Evolutionary conservation across 2,329 filamentous ascomycete genomes (phyloP).

Genomic region (Dactylonectria estremocensis): DNA sequence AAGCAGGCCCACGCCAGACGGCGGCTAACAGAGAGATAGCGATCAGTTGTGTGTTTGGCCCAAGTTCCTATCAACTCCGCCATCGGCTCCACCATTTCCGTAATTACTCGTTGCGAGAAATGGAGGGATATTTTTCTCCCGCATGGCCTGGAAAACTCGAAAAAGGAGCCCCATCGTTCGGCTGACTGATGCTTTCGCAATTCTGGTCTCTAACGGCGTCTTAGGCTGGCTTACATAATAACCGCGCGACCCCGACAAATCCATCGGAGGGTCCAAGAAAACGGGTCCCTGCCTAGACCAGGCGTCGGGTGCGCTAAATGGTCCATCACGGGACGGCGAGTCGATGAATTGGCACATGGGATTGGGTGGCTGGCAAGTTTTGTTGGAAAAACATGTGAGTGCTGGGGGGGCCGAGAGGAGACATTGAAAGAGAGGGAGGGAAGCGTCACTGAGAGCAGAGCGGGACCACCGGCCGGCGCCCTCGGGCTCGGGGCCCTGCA

Average conservation of each 20-base stretch:
- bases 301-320: conserved; percentile 29
- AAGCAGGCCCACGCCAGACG: conserved; percentile 20
- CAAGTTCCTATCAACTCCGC: conserved; percentile 21
- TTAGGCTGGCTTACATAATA: conserved; percentile 44
- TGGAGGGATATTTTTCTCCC: conserved; percentile 9
- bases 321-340: conserved; percentile 11
- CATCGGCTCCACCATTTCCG: conserved; percentile 39
- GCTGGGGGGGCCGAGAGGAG: neutral
- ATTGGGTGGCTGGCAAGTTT: no score
- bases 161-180: conserved; percentile 1
- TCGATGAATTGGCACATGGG: conserved; percentile 4
- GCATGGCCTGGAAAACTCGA: neutral
- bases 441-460: conserved; percentile 1
- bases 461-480: conserved; percentile 29
- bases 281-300: conserved; percentile 15
- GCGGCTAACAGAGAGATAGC: conserved; percentile 5
- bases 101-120: conserved; percentile 7
- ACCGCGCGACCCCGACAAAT: conserved; percentile 19
- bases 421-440: conserved; percentile 4
- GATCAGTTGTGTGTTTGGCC: conserved; percentile 19
- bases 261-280: conserved; percentile 16
- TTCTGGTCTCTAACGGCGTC: conserved; percentile 33
- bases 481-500: conserved; percentile 20
- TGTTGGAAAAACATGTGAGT: conserved; percentile 37
- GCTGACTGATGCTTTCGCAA: conserved; percentile 50